phyloP scores from a whole-genome alignment of 805 yeast genomes.

The Metschnikowia reukaufii region DNA sequence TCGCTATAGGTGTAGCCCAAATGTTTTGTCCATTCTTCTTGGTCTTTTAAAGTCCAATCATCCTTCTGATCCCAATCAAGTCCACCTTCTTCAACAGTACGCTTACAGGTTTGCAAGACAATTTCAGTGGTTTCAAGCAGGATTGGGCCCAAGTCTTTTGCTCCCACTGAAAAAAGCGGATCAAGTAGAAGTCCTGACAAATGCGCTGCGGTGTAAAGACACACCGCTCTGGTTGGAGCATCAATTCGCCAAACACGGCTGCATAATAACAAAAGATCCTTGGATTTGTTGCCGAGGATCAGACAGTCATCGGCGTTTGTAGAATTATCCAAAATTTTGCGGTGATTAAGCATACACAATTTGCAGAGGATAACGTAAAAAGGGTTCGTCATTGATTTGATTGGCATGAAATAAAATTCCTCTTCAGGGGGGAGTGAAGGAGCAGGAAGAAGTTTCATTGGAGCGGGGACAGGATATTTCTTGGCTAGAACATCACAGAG shows the following conservation, averaged over 20 bases:
- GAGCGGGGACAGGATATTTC: slow-evolving; percentile 35
- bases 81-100: slow-evolving; percentile 32
- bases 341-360: slow-evolving; percentile 37
- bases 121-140: slow-evolving; percentile 27
- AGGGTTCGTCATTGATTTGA: slow-evolving; percentile 33
- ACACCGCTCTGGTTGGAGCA: slow-evolving; percentile 47
- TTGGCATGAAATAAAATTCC: slow-evolving; percentile 39
- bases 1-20: slow-evolving; percentile 47
- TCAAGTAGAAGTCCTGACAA: slow-evolving; percentile 33
- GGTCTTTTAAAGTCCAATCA: slow-evolving; percentile 44
- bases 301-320: slow-evolving; percentile 22
- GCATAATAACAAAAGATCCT: slow-evolving; percentile 44
- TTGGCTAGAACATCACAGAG: slow-evolving; percentile 24
- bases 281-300: slow-evolving; percentile 39
- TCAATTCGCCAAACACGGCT: slow-evolving; percentile 61
- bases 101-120: slow-evolving; percentile 31
- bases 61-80: slow-evolving; percentile 33
- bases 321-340: slow-evolving; percentile 7
- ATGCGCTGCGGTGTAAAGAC: slow-evolving; percentile 51
- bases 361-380: slow-evolving; percentile 42
- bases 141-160: slow-evolving; percentile 32
- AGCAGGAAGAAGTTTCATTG: slow-evolving; percentile 29
- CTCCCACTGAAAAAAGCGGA: slow-evolving; percentile 20
- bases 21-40: slow-evolving; percentile 49
- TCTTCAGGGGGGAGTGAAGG: slow-evolving; percentile 37